Percentiles rank a stretch among this genome's conserved stretches.
These are phyloP conservation scores for Triadica sebifera DNA, from an alignment of 345 rosid species.

Conservation along the genomic window DNA sequence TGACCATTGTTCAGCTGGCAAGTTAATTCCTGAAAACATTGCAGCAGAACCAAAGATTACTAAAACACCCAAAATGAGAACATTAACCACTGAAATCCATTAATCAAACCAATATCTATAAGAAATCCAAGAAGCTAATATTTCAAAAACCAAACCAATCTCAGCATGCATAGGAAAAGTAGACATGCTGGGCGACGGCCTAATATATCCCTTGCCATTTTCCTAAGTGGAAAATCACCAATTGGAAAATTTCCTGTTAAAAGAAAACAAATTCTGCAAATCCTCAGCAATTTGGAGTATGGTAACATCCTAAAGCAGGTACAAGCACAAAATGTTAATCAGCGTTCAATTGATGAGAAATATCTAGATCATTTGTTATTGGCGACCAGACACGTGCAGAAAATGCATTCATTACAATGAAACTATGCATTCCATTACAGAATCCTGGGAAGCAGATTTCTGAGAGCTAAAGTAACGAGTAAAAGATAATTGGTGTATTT, in stretches of 20 bases:
- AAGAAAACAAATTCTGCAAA: not conserved
- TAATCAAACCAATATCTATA: conserved; percentile 3
- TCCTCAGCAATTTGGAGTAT: not conserved
- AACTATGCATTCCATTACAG: not conserved
- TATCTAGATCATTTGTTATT: not conserved
- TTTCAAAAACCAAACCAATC: not conserved
- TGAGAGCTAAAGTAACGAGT: not conserved
- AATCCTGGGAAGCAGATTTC: not conserved
- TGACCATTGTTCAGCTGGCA: conserved; percentile 57
- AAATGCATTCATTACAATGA: not conserved
- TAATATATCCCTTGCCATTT: not conserved
- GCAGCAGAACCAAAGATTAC: conserved; percentile 16
- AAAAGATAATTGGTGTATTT: not conserved
- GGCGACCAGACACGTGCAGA: not conserved
- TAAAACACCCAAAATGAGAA: not conserved
- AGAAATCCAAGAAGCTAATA: not conserved
- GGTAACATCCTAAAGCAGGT: too few relatives aligned
- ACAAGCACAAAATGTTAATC: not conserved
- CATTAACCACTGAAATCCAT: not conserved
- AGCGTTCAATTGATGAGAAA: not conserved
- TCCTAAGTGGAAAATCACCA: not conserved
- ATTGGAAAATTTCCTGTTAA: not conserved
- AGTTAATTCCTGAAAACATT: conserved; percentile 49
- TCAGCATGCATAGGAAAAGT: not conserved
- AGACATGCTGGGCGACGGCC: not conserved